phyloP scores from a whole-genome alignment of 257 asterid species.

The Przewalskia tangutica region DNA sequence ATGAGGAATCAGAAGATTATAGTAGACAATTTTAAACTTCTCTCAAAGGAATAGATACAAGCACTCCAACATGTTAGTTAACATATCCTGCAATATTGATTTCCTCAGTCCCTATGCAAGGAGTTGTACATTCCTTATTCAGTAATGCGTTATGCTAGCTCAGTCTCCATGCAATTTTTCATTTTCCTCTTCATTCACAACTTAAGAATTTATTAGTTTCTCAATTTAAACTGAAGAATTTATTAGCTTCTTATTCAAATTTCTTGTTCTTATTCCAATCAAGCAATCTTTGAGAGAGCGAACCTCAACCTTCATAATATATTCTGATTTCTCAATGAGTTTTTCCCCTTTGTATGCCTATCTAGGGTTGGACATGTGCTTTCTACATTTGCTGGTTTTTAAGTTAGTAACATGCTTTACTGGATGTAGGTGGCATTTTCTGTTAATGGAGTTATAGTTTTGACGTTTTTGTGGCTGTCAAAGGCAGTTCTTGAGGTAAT shows the following conservation, averaged over 20 bases:
- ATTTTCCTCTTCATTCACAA: background rate
- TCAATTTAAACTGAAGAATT: background rate
- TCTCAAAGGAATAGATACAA: background rate
- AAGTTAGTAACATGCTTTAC: background rate
- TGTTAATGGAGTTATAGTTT: constrained; percentile 69
- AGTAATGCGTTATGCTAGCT: background rate
- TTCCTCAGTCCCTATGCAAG: background rate
- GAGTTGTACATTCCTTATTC: background rate
- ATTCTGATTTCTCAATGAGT: background rate
- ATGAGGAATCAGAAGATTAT: background rate
- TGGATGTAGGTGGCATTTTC: constrained; percentile 75
- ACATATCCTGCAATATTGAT: background rate
- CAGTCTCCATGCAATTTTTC: background rate
- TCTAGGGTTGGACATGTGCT: background rate
- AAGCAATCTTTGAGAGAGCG: background rate
- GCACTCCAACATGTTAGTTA: background rate
- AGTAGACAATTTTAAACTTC: background rate
- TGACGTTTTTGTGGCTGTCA: constrained; percentile 82
- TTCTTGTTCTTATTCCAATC: background rate
- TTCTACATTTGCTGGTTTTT: background rate
- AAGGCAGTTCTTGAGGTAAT: constrained; percentile 82
- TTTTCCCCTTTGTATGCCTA: background rate
- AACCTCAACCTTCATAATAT: background rate
- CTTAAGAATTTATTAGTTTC: background rate
- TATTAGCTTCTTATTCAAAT: background rate